Evolutionary conservation across 2,329 filamentous ascomycete species (phyloP).

Genomic region (Albophoma yamanashiensis): DNA sequence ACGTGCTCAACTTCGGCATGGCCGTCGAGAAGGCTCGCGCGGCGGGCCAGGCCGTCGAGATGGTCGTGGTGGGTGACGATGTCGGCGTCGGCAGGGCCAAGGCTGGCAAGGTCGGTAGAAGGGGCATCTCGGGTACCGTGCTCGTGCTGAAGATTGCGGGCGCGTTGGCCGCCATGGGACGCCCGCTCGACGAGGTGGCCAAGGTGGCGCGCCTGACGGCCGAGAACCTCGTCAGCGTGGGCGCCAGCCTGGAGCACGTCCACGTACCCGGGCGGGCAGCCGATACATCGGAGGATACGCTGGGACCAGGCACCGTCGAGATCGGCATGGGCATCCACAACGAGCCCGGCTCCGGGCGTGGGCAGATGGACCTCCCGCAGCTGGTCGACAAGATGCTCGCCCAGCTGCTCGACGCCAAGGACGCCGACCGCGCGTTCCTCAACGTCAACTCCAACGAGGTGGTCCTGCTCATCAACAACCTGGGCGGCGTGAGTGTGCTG

Average conservation of each 20-base stretch:
- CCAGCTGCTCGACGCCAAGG: slow-evolving; percentile 54
- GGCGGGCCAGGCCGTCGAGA: slow-evolving; percentile 65
- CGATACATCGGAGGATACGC: slow-evolving; percentile 39
- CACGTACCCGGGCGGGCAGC: slow-evolving; percentile 72
- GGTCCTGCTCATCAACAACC: slow-evolving; percentile 64
- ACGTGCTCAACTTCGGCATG: slow-evolving; percentile 87
- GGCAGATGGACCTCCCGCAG: slow-evolving; percentile 38
- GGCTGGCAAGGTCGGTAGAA: slow-evolving; percentile 82
- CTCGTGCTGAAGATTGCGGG: slow-evolving; percentile 86
- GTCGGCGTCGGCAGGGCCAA: slow-evolving; percentile 74
- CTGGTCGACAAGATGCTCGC: slow-evolving; percentile 56
- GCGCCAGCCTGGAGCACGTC: slow-evolving; percentile 80
- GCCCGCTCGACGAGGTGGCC: slow-evolving; percentile 58
- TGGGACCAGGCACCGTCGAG: slow-evolving; percentile 43
- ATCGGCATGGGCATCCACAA: slow-evolving; percentile 75
- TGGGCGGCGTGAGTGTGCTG: slow-evolving; percentile 61
- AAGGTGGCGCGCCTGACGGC: slow-evolving; percentile 61
- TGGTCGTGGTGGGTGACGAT: slow-evolving; percentile 88
- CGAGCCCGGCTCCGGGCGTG: slow-evolving; percentile 46
- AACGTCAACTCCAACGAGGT: slow-evolving; percentile 51
- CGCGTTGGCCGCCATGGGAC: slow-evolving; percentile 65
- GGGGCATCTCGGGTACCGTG: slow-evolving; percentile 86
- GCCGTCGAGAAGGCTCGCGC: slow-evolving; percentile 86
- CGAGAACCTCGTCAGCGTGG: slow-evolving; percentile 73
- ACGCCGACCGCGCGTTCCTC: slow-evolving; percentile 62